Conservation (phyloP, 768 basidiomycete genomes). For the Megacollybia marginata region DNA sequence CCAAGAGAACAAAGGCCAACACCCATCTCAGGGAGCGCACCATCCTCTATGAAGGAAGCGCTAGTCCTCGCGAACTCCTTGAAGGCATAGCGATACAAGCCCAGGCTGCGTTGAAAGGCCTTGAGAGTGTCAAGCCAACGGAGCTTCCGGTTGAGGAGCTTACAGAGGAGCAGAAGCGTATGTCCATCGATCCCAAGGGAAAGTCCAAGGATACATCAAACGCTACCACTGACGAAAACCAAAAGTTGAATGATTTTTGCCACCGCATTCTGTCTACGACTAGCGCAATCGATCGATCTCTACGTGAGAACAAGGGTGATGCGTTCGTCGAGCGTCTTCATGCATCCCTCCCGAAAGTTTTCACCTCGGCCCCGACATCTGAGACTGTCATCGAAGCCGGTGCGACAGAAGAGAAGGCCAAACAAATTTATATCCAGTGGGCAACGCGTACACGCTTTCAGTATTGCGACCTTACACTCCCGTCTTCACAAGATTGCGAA, state of each 20-base stretch:
- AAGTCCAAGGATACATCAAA: constrained; percentile 53
- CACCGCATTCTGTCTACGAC: constrained; percentile 79
- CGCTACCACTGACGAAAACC: constrained; percentile 61
- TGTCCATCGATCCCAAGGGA: constrained; percentile 60
- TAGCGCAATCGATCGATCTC: constrained; percentile 77
- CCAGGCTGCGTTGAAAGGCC: constrained; percentile 82
- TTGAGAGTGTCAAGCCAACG: constrained; percentile 54
- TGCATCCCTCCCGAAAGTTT: constrained; percentile 67
- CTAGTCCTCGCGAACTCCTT: constrained; percentile 84
- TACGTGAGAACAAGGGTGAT: constrained; percentile 85
- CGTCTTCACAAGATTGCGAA: constrained; percentile 27
- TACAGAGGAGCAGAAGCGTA: constrained; percentile 86
- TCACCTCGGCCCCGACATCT: constrained; percentile 32
- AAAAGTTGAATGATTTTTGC: constrained; percentile 75
- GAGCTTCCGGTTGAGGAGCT: constrained; percentile 53
- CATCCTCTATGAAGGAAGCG: constrained; percentile 84
- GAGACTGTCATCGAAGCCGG: constrained; percentile 40
- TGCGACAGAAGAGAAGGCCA: constrained; percentile 57
- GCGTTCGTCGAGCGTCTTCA: constrained; percentile 77
- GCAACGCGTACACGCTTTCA: constrained; percentile 78
- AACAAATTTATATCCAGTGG: constrained; percentile 77
- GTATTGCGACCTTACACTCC: constrained; percentile 78
- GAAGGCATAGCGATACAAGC: constrained; percentile 92
- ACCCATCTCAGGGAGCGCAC: constrained; percentile 68
- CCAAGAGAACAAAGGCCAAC: constrained; percentile 44